Evolutionary conservation across 441 rosid genomes (phyloP), one percentile per base, ranked within the genome.

Genomic region (Euphorbia schlechtendalii): DNA sequence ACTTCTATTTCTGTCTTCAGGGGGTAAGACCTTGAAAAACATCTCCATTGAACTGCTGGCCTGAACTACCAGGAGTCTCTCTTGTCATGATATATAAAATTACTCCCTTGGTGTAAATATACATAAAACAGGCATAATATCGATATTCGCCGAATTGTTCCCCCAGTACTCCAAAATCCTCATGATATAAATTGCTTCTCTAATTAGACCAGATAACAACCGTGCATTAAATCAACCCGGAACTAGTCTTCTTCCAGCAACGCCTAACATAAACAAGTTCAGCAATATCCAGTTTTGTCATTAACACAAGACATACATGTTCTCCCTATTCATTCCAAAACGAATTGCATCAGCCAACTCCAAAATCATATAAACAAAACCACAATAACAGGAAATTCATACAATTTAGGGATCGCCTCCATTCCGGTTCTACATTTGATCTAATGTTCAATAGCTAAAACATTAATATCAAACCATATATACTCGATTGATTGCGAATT

Each of bases 31-130:
- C 52, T 64, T 66, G 63, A 70, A 63, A 63, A 63, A 71, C n/a
- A 58, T 76, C 79, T 27, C 77, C 73, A 62, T 58, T 65, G 45
- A 77, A 62, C 36, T 69, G 65, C 28, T 70, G 81, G 66, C 72
- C 69, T 65, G 84, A 75, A 63, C 68, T 64, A 34, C 81, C 81
- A 64, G 81, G 80, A 71, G 69, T 61, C 76, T 81, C 82, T 62
- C 77, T 76, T 73, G 74, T 76, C 94, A 91, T 84, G 71, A 69
- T 75, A 60, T 71, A 48, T 65, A 61, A 22, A 57, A 49, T 48
- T 51, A 15, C 40, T 53, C 17, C 53, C 59, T 58, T 61, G 32
- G 21, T 49, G 18, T 57, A 67, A 8, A 15, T 55, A 25, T 24
- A 55, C 32, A 5, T 21, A 46, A 12, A 62, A 59, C 66, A 55